Evolutionary conservation across 208 protist genomes (phyloP).

Genomic region (Crithidia bombi): DNA sequence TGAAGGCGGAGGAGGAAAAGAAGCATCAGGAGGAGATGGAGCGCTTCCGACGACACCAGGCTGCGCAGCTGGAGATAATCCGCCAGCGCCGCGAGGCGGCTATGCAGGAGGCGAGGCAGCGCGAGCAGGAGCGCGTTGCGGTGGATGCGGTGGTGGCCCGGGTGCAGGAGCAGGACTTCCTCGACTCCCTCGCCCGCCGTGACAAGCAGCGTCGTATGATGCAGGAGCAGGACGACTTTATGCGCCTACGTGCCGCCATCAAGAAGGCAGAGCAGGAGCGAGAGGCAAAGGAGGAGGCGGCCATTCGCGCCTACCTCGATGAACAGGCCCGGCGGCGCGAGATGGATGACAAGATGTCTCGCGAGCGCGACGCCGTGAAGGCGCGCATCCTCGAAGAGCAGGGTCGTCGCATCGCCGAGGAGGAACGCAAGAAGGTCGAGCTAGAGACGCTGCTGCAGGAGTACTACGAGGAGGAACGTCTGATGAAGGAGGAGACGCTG

Average conservation of each 20-base stretch:
- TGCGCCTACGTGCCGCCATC: constrained; percentile 63
- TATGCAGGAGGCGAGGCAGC: constrained; percentile 62
- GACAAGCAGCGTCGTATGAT: constrained; percentile 79
- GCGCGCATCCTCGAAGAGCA: constrained; percentile 84
- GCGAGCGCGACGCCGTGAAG: constrained; percentile 80
- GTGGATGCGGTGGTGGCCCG: constrained; percentile 89
- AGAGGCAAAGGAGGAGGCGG: constrained; percentile 79
- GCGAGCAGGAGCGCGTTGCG: constrained; percentile 81
- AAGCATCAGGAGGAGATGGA: constrained; percentile 60
- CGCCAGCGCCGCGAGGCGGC: constrained; percentile 60
- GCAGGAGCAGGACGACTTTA: constrained; percentile 87
- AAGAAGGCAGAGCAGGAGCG: constrained; percentile 81
- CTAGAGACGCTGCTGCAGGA: constrained; percentile 86
- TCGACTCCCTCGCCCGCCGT: constrained; percentile 63
- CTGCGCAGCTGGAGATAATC: constrained; percentile 79
- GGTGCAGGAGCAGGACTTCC: constrained; percentile 86
- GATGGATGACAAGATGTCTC: constrained; percentile 68
- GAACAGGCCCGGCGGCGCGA: constrained; percentile 78
- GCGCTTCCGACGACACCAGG: constrained; percentile 76
- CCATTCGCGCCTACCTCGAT: constrained; percentile 78
- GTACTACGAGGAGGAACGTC: constrained; percentile 89
- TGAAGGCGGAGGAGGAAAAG: constrained; percentile 65
- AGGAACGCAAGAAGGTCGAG: constrained; percentile 84
- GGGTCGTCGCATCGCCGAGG: constrained; percentile 76
- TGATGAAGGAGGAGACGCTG: constrained; percentile 77